These are phyloP conservation scores for Quercus phellos DNA, from an alignment of 331 rosid genomes.

Conservation along the genomic window DNA sequence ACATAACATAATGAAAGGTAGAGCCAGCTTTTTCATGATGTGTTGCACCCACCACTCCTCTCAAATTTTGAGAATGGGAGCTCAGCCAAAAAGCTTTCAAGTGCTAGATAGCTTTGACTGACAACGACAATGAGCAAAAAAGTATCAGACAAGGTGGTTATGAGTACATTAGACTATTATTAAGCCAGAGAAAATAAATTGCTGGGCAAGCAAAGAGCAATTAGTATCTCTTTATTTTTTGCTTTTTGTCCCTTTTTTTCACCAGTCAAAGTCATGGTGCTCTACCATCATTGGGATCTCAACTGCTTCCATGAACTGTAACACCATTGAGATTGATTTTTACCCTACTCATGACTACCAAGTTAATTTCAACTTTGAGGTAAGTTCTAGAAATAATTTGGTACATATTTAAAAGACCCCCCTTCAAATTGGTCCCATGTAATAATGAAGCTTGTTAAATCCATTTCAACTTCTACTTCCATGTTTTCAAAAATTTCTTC, in stretches of 20 bases:
- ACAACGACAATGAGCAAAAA: constrained; percentile 14
- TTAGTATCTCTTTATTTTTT: constrained; percentile 10
- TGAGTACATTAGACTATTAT: constrained; percentile 37
- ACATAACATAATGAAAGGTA: not conserved
- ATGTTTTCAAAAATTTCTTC: not conserved
- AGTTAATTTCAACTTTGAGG: constrained; percentile 1
- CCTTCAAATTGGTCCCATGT: not conserved
- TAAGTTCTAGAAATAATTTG: constrained; percentile 6
- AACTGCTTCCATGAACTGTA: constrained; percentile 10
- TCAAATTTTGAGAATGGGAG: constrained; percentile 24
- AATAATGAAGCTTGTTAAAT: not conserved
- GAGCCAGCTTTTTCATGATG: constrained; percentile 18
- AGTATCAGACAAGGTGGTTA: constrained; percentile 15
- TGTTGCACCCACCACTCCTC: constrained; percentile 25
- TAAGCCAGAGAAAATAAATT: constrained; percentile 30
- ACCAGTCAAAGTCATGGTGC: constrained; percentile 19
- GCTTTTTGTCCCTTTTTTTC: not conserved
- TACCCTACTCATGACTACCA: not conserved
- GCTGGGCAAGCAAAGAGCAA: constrained; percentile 40
- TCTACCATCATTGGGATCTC: constrained; percentile 33
- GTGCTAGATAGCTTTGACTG: constrained; percentile 31
- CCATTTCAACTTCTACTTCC: not conserved
- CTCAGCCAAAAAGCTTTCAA: constrained; percentile 10
- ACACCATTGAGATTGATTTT: not conserved
- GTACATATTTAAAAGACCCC: not conserved